Base-by-base conservation (phyloP, 768 basidiomycete genomes). In the Russula sp. region DNA sequence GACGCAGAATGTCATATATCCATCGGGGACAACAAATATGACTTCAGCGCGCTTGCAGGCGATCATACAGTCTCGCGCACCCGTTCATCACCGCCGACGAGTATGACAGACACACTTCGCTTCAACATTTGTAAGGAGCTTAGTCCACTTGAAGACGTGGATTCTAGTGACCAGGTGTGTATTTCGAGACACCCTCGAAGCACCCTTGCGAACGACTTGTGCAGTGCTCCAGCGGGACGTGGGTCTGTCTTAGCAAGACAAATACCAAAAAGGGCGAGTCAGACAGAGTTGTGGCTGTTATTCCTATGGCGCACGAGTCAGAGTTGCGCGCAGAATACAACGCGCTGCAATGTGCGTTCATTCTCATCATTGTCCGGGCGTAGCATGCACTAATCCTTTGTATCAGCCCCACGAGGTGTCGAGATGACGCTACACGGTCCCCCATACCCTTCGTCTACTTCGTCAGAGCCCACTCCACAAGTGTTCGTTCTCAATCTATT, bases 101-200 rank as follows among this genome's bases (percentile, higher is more conserved):
- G 69, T 11, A 84, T 79, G 69, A 61, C 79, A 8, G 86, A 91
- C 65, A 77, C 78, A 16, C 72, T 91, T 11, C 76, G 78, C 64
- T 87, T 92, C 69, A 77, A 91, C 71, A 69, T 93, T 44, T 94
- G 91, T 69, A 78, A 73, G 16, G 84, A 87, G 59, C 71, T 93
- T 60, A 71, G 77, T 52, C 66, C 57, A 31, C 70, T 78, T 65
- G 79, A 82, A 35, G 79, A 70, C 39, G 75, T 86, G 20, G 67
- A 78, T 34, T 76, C 81, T 3, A 69, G 72, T 34, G 91, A 94
- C 75, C 89, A 91, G 82, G 91, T 91, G 70, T 67, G 82, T 75
- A 39, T 48, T 48, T 22, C 49, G 35, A 31, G 11, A 2, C 5
- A 18, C 40, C 34, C 34, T 48, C 16, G 16, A 3, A 44, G 10